Base-by-base conservation (phyloP, 306 rosid genomes). In the Cicer arietinum region DNA sequence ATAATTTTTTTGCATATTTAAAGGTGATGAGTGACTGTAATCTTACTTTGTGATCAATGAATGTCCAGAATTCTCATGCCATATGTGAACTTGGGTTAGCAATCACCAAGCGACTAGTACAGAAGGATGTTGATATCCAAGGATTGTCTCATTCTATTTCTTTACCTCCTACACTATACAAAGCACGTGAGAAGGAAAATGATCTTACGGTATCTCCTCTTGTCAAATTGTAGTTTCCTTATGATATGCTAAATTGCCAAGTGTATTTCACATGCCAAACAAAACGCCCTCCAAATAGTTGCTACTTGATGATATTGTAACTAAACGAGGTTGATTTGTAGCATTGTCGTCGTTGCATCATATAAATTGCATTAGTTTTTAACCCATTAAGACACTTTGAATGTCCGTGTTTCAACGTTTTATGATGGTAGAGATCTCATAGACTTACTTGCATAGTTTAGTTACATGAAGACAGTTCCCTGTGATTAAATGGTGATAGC, bases 81-180 rank as follows among this genome's bases (percentile, higher is more conserved):
- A 88, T 94, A 79, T 90, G 96, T 88, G 98, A 94, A 85, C 96
- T 94, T 71, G 99, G 98, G 58, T 77, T 92, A 83, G 89, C 96
- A 69, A 89, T 92, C 75, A 85, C 87, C 68, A 92, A 89, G 86
- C 88, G 88, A 76, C 69, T 94, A 35, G 81, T 77, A 43, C 80
- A 63, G 39, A 89, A 81, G 84, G 96, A 89, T 59, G 85, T 66
- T 74, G 88, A 90, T 77, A 74, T 83, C 63, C 93, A 84, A 81
- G 93, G 77, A 58, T 77, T 77, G 68, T 81, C 86, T 22, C 73
- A 67, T 53, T 80, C 90, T 20, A 83, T 90, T 59, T 77, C 93
- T 78, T 79, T 89, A 47, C 98, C 97, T 68, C 18, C 90, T 39
- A 69, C 80, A 67, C 84, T 94, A 73, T 94, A 94, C 88, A 92